Percentiles rank a stretch among this genome's conserved stretches.
These are phyloP conservation scores for Pichia deserticola DNA, from an alignment of 805 yeast species.

Conservation along the genomic window DNA sequence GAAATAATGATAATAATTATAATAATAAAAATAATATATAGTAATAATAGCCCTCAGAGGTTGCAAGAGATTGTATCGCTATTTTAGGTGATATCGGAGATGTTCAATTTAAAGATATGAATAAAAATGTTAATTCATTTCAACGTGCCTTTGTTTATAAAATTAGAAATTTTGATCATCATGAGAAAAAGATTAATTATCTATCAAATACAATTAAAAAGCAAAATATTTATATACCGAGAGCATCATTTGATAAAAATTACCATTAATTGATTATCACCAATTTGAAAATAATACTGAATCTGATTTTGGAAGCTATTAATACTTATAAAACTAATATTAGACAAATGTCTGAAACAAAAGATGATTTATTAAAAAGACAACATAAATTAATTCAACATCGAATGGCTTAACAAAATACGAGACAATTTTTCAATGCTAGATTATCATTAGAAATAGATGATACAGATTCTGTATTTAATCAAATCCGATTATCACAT, in stretches of 20 bases:
- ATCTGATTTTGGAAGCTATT: slow-evolving; percentile 48
- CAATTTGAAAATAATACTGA: slow-evolving; percentile 10
- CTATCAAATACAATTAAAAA: slow-evolving; percentile 43
- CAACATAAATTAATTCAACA: slow-evolving; percentile 60
- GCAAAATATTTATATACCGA: slow-evolving; percentile 33
- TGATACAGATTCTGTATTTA: slow-evolving; percentile 18
- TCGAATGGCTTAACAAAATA: slow-evolving; percentile 44
- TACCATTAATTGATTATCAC: slow-evolving; percentile 12
- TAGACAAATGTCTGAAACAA: slow-evolving; percentile 59
- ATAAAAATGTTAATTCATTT: slow-evolving; percentile 70
- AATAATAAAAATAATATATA: no score
- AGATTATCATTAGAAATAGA: slow-evolving; percentile 27
- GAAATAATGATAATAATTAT: no score
- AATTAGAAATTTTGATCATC: slow-evolving; percentile 72
- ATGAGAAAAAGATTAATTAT: slow-evolving; percentile 74
- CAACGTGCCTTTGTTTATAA: slow-evolving; percentile 90
- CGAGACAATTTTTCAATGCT: slow-evolving; percentile 29
- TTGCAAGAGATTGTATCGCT: slow-evolving; percentile 78
- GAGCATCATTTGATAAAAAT: slow-evolving; percentile 21
- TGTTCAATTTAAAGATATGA: slow-evolving; percentile 85
- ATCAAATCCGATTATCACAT: slow-evolving; percentile 20
- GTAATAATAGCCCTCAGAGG: slow-evolving; percentile 92
- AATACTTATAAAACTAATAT: slow-evolving; percentile 64
- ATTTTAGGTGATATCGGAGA: slow-evolving; percentile 80
- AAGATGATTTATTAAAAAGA: slow-evolving; percentile 50